Conservation (phyloP, 2,329 filamentous ascomycete genomes). For the Seiridium unicorne region DNA sequence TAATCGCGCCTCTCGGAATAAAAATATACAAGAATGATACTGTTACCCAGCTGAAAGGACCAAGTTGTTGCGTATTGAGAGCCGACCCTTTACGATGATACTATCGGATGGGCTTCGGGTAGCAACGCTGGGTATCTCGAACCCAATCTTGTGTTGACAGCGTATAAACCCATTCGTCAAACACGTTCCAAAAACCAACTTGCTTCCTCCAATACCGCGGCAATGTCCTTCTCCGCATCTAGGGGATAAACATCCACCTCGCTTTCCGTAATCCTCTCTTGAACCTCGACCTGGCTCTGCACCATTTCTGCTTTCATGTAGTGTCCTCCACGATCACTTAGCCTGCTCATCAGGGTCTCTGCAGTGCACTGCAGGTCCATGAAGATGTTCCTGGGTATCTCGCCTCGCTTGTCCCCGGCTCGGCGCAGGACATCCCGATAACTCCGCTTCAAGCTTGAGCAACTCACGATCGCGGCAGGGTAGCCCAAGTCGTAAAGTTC, state of each 20-base stretch:
- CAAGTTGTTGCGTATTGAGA: too few species aligned
- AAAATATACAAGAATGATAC: too few species aligned
- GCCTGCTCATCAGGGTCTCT: background rate
- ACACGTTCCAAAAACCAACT: background rate
- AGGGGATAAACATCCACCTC: background rate
- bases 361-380: conserved; percentile 31
- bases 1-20: too few species aligned
- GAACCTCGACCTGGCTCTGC: background rate
- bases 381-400: conserved; percentile 25
- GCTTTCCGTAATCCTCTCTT: background rate
- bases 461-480: conserved; percentile 31
- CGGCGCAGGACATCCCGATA: conserved; percentile 32
- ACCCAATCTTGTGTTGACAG: too few species aligned
- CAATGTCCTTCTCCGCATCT: background rate
- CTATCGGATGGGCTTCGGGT: too few species aligned
- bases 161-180: background rate
- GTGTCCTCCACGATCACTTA: background rate
- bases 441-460: conserved; percentile 32
- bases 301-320: conserved; percentile 5
- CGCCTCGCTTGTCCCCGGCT: conserved; percentile 9
- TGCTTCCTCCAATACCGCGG: background rate
- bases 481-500: conserved; percentile 24
- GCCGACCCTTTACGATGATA: too few species aligned
- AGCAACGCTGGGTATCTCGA: too few species aligned
- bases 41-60: too few species aligned